These are phyloP conservation scores for Plantago elongata DNA, from an alignment of 257 asterid species.

Conservation along the genomic window DNA sequence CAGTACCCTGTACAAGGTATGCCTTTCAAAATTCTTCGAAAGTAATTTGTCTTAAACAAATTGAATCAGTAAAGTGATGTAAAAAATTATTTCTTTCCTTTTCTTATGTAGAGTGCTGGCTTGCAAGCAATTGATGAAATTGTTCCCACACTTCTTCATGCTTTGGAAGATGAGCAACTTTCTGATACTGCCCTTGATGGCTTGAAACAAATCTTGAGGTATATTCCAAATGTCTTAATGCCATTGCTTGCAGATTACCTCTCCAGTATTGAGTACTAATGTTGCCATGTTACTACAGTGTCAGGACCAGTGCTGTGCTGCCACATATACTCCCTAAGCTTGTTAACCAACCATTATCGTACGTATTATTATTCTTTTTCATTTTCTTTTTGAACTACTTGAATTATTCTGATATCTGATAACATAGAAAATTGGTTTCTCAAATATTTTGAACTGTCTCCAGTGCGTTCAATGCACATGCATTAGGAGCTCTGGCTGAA, in stretches of 20 bases:
- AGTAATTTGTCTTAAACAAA: background rate
- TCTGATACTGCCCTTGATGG: slow-evolving; percentile 99
- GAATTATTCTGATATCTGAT: slow-evolving; percentile 9
- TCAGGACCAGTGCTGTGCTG: slow-evolving; percentile 94
- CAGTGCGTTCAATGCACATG: slow-evolving; percentile 98
- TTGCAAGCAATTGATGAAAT: slow-evolving; percentile 99
- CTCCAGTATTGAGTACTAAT: slow-evolving; percentile 15
- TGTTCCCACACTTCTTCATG: slow-evolving; percentile 93
- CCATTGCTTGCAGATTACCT: slow-evolving; percentile 13
- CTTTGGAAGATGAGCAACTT: slow-evolving; percentile 79
- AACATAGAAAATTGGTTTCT: slow-evolving; percentile 10
- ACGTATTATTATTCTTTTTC: slow-evolving; percentile 24
- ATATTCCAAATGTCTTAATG: slow-evolving; percentile 13
- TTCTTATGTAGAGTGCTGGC: slow-evolving; percentile 80
- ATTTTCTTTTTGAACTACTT: slow-evolving; percentile 5
- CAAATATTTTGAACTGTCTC: slow-evolving; percentile 21
- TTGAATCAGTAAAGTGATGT: slow-evolving; percentile 14
- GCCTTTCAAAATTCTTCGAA: slow-evolving; percentile 14
- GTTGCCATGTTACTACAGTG: slow-evolving; percentile 43
- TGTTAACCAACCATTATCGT: slow-evolving; percentile 90
- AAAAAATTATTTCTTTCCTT: slow-evolving; percentile 10
- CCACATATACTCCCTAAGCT: slow-evolving; percentile 99
- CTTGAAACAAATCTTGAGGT: slow-evolving; percentile 93
- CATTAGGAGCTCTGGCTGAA: slow-evolving; percentile 96
- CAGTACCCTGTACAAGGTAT: slow-evolving; percentile 96